phyloP scores from a whole-genome alignment of 2,329 filamentous ascomycete genomes.

The Dactylellina haptotyla region DNA sequence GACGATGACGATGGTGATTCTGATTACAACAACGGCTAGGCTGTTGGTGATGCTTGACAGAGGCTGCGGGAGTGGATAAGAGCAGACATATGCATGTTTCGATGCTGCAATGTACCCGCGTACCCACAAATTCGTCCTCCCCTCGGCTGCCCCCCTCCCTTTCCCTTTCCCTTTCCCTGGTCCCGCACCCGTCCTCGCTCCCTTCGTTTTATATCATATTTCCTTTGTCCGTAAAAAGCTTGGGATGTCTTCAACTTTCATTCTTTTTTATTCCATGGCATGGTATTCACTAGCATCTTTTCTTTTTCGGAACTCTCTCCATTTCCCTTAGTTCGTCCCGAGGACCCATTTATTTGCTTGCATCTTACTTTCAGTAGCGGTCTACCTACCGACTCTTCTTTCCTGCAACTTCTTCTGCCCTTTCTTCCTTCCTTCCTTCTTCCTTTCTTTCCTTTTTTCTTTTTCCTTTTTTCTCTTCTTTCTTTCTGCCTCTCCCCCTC shows the following conservation, averaged over 20 bases:
- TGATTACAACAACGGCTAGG: too few species aligned
- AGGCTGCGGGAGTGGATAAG: too few species aligned
- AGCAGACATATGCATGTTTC: too few species aligned
- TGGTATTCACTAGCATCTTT: too few species aligned
- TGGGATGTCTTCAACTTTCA: not conserved
- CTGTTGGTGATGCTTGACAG: too few species aligned
- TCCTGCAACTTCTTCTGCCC: not conserved
- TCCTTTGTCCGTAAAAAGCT: not conserved
- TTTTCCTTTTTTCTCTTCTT: conserved; percentile 9
- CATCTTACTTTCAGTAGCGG: not conserved
- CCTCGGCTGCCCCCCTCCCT: not conserved
- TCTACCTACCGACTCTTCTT: not conserved
- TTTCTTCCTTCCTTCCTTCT: conserved; percentile 4
- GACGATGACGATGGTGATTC: too few species aligned
- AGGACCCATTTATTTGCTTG: not conserved
- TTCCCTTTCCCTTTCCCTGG: not conserved
- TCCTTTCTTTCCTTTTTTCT: not conserved
- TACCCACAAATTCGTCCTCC: not conserved
- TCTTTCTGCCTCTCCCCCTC: conserved; percentile 30
- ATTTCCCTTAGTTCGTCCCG: not conserved
- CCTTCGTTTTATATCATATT: conserved; percentile 26
- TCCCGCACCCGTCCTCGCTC: conserved; percentile 27
- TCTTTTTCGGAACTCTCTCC: not conserved
- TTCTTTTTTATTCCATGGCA: conserved; percentile 7
- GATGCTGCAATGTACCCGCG: not conserved